Conservation (phyloP, 1,139 yeast species). For the Schwanniomyces etchellsii region DNA sequence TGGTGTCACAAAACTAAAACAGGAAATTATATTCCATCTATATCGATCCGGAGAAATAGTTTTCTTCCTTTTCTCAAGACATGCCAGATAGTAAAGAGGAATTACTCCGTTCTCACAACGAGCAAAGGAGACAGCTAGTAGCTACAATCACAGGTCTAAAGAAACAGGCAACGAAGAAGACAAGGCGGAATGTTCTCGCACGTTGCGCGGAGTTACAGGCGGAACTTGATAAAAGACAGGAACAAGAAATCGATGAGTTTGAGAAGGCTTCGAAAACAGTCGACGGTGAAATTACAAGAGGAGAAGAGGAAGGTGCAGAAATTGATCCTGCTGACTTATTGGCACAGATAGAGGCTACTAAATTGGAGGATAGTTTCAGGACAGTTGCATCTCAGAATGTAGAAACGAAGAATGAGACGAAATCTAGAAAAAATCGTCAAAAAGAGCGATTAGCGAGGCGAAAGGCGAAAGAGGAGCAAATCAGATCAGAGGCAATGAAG, state of each 20-base stretch:
- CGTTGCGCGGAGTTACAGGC: slow-evolving; percentile 58
- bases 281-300: slow-evolving; percentile 52
- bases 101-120: slow-evolving; percentile 52
- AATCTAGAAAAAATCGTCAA: slow-evolving; percentile 60
- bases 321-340: slow-evolving; percentile 61
- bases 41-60: slow-evolving; percentile 1
- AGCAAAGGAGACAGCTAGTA: slow-evolving; percentile 61
- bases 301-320: slow-evolving; percentile 53
- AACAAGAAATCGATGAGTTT: slow-evolving; percentile 63
- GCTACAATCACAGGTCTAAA: slow-evolving; percentile 69
- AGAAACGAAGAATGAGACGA: slow-evolving; percentile 4
- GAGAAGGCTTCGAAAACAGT: slow-evolving; percentile 73
- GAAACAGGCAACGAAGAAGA: slow-evolving; percentile 79
- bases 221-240: slow-evolving; percentile 36
- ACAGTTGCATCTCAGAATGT: slow-evolving; percentile 9
- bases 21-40: no score
- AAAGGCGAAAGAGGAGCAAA: slow-evolving; percentile 59
- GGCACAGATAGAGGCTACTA: slow-evolving; percentile 42
- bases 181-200: slow-evolving; percentile 51
- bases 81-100: background rate
- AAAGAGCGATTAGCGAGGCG: slow-evolving; percentile 77
- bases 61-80: background rate
- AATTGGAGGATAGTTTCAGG: slow-evolving; percentile 5
- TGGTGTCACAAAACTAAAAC: no score
- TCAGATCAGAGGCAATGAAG: slow-evolving; percentile 60